A percentile compares a stretch with the other conserved stretches of the same genome.
Conservation (phyloP, 768 basidiomycete genomes). For the Lactarius trivialis region DNA sequence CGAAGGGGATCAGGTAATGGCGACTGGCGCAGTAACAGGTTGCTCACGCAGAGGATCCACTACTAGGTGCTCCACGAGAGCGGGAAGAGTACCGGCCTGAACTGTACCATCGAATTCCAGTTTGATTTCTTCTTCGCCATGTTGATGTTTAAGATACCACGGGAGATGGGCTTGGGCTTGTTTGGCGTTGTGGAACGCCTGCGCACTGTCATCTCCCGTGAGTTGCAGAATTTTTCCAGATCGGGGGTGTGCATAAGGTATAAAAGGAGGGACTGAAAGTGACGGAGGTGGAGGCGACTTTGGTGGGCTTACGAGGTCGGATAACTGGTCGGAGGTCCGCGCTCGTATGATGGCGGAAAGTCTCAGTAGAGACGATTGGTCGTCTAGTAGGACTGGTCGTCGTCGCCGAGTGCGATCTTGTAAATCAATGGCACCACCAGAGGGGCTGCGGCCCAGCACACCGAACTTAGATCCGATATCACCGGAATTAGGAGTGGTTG, state of each 20-base stretch:
- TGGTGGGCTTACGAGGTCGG: not conserved
- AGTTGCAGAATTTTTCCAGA: conserved; percentile 35
- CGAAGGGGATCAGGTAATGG: not conserved
- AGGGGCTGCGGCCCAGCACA: conserved; percentile 8
- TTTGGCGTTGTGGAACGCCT: conserved; percentile 36
- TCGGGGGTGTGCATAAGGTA: conserved; percentile 17
- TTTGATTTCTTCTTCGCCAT: conserved; percentile 52
- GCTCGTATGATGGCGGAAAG: conserved; percentile 15
- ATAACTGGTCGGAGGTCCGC: conserved; percentile 6
- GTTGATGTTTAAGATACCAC: conserved; percentile 55
- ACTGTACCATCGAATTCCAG: conserved; percentile 60
- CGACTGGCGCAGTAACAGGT: not conserved
- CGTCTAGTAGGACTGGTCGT: conserved; percentile 12
- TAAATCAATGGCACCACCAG: conserved; percentile 5
- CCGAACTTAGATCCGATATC: not conserved
- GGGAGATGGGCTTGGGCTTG: conserved; percentile 37
- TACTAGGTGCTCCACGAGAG: conserved; percentile 66
- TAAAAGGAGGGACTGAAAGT: not conserved
- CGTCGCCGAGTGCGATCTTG: conserved; percentile 11
- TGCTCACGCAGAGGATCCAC: conserved; percentile 54
- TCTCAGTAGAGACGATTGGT: conserved; percentile 10
- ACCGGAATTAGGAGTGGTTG: not conserved
- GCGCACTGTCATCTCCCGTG: conserved; percentile 39
- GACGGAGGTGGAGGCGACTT: not conserved
- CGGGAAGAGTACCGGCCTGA: conserved; percentile 60